Evolutionary conservation across 129 eudicot species (phyloP), one percentile per base, ranked within the genome.

Genomic region (Cynara cardunculus): DNA sequence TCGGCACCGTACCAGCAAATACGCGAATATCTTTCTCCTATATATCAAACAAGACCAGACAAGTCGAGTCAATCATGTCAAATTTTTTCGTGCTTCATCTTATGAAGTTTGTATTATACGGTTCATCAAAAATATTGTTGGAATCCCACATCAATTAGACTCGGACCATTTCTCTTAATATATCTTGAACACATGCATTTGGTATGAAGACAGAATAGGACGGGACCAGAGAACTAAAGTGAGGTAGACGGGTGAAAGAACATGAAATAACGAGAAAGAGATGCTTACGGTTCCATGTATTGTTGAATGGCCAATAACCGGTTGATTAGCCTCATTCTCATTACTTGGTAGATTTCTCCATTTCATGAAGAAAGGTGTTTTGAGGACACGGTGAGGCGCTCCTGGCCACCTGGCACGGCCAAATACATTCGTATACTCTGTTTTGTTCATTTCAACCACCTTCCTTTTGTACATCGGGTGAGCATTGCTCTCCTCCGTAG

Each of bases 371-470:
- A 95, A 92, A 9, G 92, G 91, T 9, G 97, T 94, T 78, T 72
- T 85, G 21, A 94, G 83, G 25, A 90, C 97, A 72, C 99, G 97
- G 0, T 92, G 94, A 16, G 97, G 93, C 19, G 99, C 99, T 18
- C 84, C 91, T 0, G 97, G 99, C 99, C 99, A 95, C 89, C 99
- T 87, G 67, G 96, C 96, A 31, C 99, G 97, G 9, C 99, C 99
- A 87, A 87, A 95, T 46, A 95, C 79, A 74, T 89, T 76, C 2
- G 99, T 95, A 77, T 95, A 90, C 90, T 90, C 99, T 2, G 99
- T 90, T 75, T 91, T 34, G 22, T 84, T 81, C 53, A 74, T 76
- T 88, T 92, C 99, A 3, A 95, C 83, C 81, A 95, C 61, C 88
- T 90, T 92, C 78, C 75, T 85, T 86, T 95, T 92, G 91, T 92